Conservation (phyloP, 2,329 filamentous ascomycete species). For the Tricladium varicosporioides region DNA sequence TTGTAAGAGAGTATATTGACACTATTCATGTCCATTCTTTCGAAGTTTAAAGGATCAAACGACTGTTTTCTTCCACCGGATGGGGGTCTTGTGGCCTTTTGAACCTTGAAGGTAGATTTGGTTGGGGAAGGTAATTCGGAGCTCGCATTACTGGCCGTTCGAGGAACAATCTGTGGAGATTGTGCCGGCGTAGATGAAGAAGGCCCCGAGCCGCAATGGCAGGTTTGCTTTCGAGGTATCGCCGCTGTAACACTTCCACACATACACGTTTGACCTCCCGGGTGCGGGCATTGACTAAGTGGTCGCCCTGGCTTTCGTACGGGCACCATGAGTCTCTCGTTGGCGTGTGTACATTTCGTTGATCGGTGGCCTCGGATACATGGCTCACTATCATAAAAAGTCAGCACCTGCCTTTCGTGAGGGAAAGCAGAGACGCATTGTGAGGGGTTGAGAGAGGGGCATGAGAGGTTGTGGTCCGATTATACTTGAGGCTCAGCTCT, state of each 20-base stretch:
- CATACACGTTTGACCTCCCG: slow-evolving; percentile 46
- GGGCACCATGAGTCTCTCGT: slow-evolving; percentile 66
- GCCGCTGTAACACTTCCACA: slow-evolving; percentile 65
- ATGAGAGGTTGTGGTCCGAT: not conserved
- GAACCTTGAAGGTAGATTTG: slow-evolving; percentile 29
- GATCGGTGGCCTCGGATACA: slow-evolving; percentile 76
- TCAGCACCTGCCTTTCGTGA: slow-evolving; percentile 17
- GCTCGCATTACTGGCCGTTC: not conserved
- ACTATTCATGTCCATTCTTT: slow-evolving; percentile 52
- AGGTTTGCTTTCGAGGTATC: slow-evolving; percentile 57
- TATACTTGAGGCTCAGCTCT: slow-evolving; percentile 17
- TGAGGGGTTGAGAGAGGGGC: not conserved
- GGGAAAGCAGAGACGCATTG: not conserved
- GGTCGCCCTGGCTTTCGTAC: slow-evolving; percentile 72
- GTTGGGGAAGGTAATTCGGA: slow-evolving; percentile 43
- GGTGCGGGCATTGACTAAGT: slow-evolving; percentile 67
- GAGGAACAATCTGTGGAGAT: slow-evolving; percentile 5
- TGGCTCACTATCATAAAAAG: slow-evolving; percentile 53
- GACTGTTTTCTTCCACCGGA: slow-evolving; percentile 43
- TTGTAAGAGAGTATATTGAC: slow-evolving; percentile 46
- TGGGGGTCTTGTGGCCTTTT: slow-evolving; percentile 23
- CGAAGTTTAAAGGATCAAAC: slow-evolving; percentile 47
- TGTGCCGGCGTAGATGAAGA: slow-evolving; percentile 15
- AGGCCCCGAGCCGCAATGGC: slow-evolving; percentile 44
- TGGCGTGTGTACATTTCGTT: slow-evolving; percentile 68